A percentile compares a stretch with the other conserved stretches of the same genome.
Evolutionary conservation across 768 basidiomycete species (phyloP).

Genomic region (Amanita phalloides): DNA sequence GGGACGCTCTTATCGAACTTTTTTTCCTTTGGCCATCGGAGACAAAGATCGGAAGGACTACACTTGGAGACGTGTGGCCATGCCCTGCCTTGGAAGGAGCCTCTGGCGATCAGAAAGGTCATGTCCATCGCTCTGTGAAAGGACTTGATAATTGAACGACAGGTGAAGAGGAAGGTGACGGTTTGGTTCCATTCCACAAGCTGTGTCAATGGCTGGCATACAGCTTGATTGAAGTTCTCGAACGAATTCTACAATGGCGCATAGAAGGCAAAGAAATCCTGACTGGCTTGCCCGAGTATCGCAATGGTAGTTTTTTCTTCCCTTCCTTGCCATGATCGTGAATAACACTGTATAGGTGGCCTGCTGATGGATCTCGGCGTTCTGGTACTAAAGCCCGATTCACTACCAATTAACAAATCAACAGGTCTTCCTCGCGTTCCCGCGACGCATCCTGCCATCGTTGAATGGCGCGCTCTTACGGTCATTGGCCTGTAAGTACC

Average conservation of each 20-base stretch:
- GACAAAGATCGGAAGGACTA: constrained; percentile 48
- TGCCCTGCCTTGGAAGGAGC: constrained; percentile 40
- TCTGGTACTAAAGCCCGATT: constrained; percentile 50
- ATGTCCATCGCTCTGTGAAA: constrained; percentile 3
- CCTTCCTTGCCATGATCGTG: neutral
- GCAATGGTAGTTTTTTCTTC: constrained; percentile 50
- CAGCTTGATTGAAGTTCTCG: constrained; percentile 75
- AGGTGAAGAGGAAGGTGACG: constrained; percentile 38
- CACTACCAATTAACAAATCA: constrained; percentile 37
- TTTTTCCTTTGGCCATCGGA: constrained; percentile 87
- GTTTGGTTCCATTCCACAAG: constrained; percentile 92
- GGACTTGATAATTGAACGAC: constrained; percentile 6
- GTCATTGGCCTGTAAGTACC: constrained; percentile 76
- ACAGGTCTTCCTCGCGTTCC: constrained; percentile 51
- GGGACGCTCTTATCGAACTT: constrained; percentile 76
- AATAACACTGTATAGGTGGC: constrained; percentile 44
- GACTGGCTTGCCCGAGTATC: constrained; percentile 93
- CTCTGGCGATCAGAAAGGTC: constrained; percentile 7
- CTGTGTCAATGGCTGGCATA: constrained; percentile 92
- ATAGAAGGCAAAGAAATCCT: constrained; percentile 76
- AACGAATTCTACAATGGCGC: constrained; percentile 67
- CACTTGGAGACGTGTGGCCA: constrained; percentile 93
- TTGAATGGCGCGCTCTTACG: constrained; percentile 96
- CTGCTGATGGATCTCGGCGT: constrained; percentile 80
- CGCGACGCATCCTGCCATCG: constrained; percentile 80